Conservation (phyloP, 1,284 basidiomycete genomes). For the Microbotryum intermedium region DNA sequence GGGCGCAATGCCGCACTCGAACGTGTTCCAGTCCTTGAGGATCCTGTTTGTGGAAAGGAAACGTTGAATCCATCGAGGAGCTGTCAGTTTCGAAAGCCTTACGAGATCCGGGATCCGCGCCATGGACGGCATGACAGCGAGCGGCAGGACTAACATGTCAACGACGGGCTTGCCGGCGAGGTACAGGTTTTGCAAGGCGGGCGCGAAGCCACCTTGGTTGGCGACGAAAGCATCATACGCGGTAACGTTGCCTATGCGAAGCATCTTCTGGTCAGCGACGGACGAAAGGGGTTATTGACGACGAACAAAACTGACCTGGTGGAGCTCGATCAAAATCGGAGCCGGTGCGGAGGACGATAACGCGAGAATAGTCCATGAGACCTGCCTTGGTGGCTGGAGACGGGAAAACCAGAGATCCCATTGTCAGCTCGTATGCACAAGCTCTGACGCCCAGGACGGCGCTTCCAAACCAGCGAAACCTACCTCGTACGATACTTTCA, state of each 20-base stretch:
- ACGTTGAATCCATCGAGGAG: not conserved
- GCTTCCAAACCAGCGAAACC: too few species aligned
- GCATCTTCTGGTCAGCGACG: not conserved
- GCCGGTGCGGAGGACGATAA: conserved; percentile 46
- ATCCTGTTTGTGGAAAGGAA: conserved; percentile 28
- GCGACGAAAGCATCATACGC: conserved; percentile 33
- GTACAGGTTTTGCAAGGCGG: conserved; percentile 36
- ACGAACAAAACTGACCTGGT: conserved; percentile 27
- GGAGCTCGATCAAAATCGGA: conserved; percentile 46
- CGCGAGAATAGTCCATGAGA: conserved; percentile 44
- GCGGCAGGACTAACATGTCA: conserved; percentile 15
- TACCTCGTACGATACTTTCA: conserved; percentile 42
- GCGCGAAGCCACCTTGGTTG: conserved; percentile 37
- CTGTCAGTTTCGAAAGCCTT: too few species aligned
- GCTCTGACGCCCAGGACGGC: not conserved
- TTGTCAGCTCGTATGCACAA: too few species aligned
- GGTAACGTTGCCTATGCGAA: conserved; percentile 11
- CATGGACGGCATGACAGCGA: too few species aligned
- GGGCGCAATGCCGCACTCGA: conserved; percentile 31
- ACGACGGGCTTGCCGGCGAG: conserved; percentile 37
- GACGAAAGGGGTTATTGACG: not conserved
- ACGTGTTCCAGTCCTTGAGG: conserved; percentile 34
- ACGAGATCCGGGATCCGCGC: too few species aligned
- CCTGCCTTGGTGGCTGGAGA: conserved; percentile 38
- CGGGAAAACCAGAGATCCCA: too few species aligned